Evolutionary conservation across 2,329 filamentous ascomycete genomes (phyloP), one percentile per base, ranked within the genome.

Genomic region (Claviceps spartinae): DNA sequence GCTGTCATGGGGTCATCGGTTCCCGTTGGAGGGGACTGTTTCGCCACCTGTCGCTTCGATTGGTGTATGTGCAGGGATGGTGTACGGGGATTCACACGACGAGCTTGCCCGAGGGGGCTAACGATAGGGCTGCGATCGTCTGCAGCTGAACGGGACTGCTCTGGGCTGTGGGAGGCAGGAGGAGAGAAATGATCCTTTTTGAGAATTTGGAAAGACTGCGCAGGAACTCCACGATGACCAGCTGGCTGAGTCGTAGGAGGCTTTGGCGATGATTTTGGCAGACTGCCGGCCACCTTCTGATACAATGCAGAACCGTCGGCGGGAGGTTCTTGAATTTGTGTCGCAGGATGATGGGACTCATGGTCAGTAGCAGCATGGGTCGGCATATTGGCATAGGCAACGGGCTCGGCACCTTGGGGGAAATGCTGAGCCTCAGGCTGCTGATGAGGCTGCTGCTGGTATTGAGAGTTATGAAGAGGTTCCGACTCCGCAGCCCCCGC

Each of bases 121-220:
- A 66, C 58, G 18, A 70, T 58, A 11, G 70, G 67, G 59, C 72
- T 76, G 8, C 67, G 69, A 44, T 74, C 71, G 57, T 62, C 68
- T 45, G 66, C 63, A 43, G 66, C 63, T 50, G 66, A 58, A 24
- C 61, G 67, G 55, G 69, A 69, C 52, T 68, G 67, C 8, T 74
- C 73, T 41, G 59, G 63, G 20, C 63, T 62, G 51, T 66, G 63
- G 2, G 68, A 67, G 45, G 62, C 63, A 49, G 66, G 61, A 37
- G 72, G 68, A 53, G 71, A 68, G 55, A 62, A 52, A 50, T 65
- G 64, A 18, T 69, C 68, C 64, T 78, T 79, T 64, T 77, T 77
- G 26, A 77, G 62, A 52, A 76, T 72, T 58, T 77, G 73, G 53
- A 74, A 69, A 44, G 67, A 50, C n/a, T 65, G 61, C 22, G 68